Evolutionary conservation across 192 early-diverging fungal species (phyloP), one percentile per base, ranked within the genome.

Genomic region (Coemansia sp.): DNA sequence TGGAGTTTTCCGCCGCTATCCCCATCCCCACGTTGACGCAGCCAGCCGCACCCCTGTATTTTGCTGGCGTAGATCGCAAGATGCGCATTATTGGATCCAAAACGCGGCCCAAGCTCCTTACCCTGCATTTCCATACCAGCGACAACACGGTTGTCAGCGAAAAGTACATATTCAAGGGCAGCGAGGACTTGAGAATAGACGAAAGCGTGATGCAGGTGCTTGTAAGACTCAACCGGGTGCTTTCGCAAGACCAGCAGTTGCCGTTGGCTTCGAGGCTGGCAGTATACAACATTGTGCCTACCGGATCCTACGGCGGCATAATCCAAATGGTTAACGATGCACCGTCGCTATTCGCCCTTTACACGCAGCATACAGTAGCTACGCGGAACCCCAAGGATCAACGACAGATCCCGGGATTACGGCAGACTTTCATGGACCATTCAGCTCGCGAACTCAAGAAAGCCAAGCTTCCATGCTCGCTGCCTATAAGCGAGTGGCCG

Each of bases 141-240:
- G 78, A 8, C 63, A 81, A 26, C 71, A 89, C 56, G 85, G 87
- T 16, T 38, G 53, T 13, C 55, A 65, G 16, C 80, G 88, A 72
- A 53, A 83, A 57, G 15, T 98, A 89, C 47, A 72, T 98, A 3
- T 83, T 98, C 26, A 98, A 98, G 62, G 96, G 96, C 2, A 70
- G 85, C 33, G 96, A 98, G 68, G 92, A 97, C 73, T 61, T 96
- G 47, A 91, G 94, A 63, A 64, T 96, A 38, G 96, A 98, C 58
- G 92, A 97, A 59, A 80, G 91, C 33, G 84, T 94, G 6, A 94
- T 94, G 83, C 94, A 95, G 64, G 38, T 50, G 8, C 65, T 79
- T 55, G 43, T 65, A 0, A 30, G 63, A 2, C 54, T 79, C 21
- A 73, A 79, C n/a, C 63, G 67, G 0, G 57, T 65, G 20, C 16